Evolutionary conservation across 345 rosid species (phyloP), one percentile per base, ranked within the genome.

Genomic region (Clausena lansium): DNA sequence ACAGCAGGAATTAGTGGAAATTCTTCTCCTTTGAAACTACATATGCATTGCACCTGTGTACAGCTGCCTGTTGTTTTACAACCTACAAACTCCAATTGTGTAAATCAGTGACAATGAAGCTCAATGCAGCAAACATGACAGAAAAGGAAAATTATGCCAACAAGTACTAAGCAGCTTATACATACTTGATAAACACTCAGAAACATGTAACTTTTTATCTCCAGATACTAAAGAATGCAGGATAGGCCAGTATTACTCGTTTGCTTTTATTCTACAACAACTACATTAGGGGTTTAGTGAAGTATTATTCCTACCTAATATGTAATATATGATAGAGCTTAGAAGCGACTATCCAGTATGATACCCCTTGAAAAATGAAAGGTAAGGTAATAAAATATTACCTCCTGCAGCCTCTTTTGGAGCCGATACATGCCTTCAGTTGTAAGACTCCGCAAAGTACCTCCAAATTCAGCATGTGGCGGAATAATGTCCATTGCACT

Each of bases 401-500:
- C 95, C 96, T 93, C 91, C 80, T 84, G 88, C 77, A 89, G 69
- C 84, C 98, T 88, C 45, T 41, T 82, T 70, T 25, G 88, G 72
- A 95, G 92, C 82, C 77, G 84, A 78, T 54, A 55, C 80, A 93
- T 81, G 74, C 97, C 94, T 77, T 89, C 83, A 1, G 96, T 89
- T 4, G 96, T 87, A 72, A 95, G 96, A 87, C 96, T 90, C 86
- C 98, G 86, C 83, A 92, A 65, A 62, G 98, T 89, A 77, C 98
- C 99, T 13, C 98, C 93, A 67, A 95, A 95, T 78, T 91, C 89
- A 64, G 90, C 92, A 77, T 82, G 81, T 11, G 85, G 68, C 1
- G 93, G 94, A 83, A 90, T 87, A 50, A 77, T 81, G 64, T 87
- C 87, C 55, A 83, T 77, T 67, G 89, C 87, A 60, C 80, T 81